Conservation (phyloP, 768 basidiomycete species). For the Solioccasus polychromus region DNA sequence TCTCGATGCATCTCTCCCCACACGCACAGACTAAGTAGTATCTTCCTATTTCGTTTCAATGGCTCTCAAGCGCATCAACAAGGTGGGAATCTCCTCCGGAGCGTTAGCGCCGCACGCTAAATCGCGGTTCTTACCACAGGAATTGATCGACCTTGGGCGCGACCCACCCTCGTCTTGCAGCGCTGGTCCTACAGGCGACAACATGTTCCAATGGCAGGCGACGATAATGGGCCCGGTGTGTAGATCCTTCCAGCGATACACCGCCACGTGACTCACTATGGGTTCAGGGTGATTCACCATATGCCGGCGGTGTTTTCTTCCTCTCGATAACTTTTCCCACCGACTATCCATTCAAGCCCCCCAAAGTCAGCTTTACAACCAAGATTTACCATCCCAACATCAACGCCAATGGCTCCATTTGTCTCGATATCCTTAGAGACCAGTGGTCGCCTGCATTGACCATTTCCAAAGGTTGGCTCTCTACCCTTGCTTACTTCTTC, state of each 20-base stretch:
- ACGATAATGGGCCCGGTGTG: slow-evolving; percentile 99
- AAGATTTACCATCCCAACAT: slow-evolving; percentile 99
- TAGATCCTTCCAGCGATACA: slow-evolving; percentile 12
- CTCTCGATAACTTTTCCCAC: slow-evolving; percentile 90
- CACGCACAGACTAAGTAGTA: slow-evolving; percentile 15
- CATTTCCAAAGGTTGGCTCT: slow-evolving; percentile 86
- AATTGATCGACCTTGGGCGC: slow-evolving; percentile 98
- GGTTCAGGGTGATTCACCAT: slow-evolving; percentile 89
- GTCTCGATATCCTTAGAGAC: slow-evolving; percentile 96
- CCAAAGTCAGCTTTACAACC: slow-evolving; percentile 99
- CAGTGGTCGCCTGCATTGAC: slow-evolving; percentile 99
- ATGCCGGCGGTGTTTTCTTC: slow-evolving; percentile 99
- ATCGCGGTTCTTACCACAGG: slow-evolving; percentile 46
- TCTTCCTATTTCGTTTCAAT: slow-evolving; percentile 40
- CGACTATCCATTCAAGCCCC: slow-evolving; percentile 99
- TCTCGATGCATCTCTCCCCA: slow-evolving; percentile 13
- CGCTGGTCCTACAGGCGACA: slow-evolving; percentile 95
- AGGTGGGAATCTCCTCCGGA: slow-evolving; percentile 48
- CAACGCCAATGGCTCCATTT: slow-evolving; percentile 99
- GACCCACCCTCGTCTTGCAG: slow-evolving; percentile 99
- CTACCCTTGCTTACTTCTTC: not conserved
- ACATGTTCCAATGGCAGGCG: slow-evolving; percentile 99
- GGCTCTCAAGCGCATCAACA: slow-evolving; percentile 99
- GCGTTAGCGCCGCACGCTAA: slow-evolving; percentile 12
- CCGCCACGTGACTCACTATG: slow-evolving; percentile 23